These are phyloP conservation scores for Cladosporium sp. DNA, from an alignment of 2,329 filamentous ascomycete species.

Conservation along the genomic window DNA sequence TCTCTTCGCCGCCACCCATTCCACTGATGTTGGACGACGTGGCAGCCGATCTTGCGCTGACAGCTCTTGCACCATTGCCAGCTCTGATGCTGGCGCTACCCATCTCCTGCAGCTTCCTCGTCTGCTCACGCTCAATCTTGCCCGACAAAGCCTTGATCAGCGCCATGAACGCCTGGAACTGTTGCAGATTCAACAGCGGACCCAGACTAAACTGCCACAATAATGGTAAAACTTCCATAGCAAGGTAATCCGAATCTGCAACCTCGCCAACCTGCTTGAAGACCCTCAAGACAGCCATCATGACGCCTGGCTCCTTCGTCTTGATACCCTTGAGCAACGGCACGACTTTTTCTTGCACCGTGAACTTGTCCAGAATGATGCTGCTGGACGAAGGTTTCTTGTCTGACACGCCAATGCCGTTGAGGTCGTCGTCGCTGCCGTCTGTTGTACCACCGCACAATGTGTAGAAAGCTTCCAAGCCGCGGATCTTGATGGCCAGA, in stretches of 20 bases:
- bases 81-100: conserved; percentile 53
- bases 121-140: conserved; percentile 86
- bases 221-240: conserved; percentile 84
- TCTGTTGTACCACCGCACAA: conserved; percentile 71
- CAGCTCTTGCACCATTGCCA: conserved; percentile 34
- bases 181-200: conserved; percentile 80
- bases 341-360: conserved; percentile 95
- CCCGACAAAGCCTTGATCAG: conserved; percentile 79
- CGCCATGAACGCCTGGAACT: conserved; percentile 85
- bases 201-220: conserved; percentile 92
- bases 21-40: conserved; percentile 51
- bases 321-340: conserved; percentile 90
- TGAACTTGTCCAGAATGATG: conserved; percentile 93
- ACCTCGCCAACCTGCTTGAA: conserved; percentile 79
- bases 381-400: conserved; percentile 54
- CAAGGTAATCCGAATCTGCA: conserved; percentile 87
- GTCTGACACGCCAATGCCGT: conserved; percentile 60
- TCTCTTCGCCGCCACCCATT: conserved; percentile 58
- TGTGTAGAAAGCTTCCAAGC: conserved; percentile 84
- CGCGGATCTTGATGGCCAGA: conserved; percentile 90
- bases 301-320: conserved; percentile 95
- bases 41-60: conserved; percentile 67
- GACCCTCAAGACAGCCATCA: conserved; percentile 88
- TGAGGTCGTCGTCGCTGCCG: conserved; percentile 59
- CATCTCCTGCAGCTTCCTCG: conserved; percentile 82